These are phyloP conservation scores for Moricandia moricandioides DNA, from an alignment of 345 rosid genomes.

Conservation along the genomic window DNA sequence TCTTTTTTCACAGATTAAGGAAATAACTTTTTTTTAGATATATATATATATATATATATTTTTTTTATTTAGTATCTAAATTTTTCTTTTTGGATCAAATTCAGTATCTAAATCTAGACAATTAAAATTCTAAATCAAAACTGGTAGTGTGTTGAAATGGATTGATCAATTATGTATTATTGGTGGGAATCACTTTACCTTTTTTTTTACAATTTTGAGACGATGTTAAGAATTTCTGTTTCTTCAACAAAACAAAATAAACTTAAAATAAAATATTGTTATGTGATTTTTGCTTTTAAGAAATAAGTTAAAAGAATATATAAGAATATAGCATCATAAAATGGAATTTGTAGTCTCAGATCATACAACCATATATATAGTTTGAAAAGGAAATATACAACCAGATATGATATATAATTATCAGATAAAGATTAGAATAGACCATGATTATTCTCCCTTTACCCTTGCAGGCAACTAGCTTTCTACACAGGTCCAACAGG, in stretches of 20 bases:
- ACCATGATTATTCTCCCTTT: neutral
- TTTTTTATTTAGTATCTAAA: neutral
- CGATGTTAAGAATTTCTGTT: neutral
- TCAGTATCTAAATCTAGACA: neutral
- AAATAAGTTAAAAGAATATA: no score
- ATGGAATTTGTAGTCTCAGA: neutral
- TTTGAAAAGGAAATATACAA: neutral
- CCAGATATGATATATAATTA: no score
- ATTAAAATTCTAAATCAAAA: neutral
- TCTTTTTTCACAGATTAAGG: neutral
- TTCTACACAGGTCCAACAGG: constrained; percentile 89
- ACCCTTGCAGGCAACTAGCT: constrained; percentile 71
- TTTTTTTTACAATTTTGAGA: neutral
- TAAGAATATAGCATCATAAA: neutral
- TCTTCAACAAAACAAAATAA: neutral
- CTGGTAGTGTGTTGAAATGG: neutral
- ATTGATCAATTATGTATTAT: neutral
- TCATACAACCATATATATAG: neutral
- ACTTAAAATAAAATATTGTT: neutral
- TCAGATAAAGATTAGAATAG: neutral
- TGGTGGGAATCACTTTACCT: neutral
- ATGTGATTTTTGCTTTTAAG: no score
- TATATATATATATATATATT: neutral
- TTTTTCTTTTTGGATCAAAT: no score
- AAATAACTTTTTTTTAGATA: neutral